These are phyloP conservation scores for Pulicaria dysenterica DNA, from an alignment of 129 eudicot species.

Conservation along the genomic window DNA sequence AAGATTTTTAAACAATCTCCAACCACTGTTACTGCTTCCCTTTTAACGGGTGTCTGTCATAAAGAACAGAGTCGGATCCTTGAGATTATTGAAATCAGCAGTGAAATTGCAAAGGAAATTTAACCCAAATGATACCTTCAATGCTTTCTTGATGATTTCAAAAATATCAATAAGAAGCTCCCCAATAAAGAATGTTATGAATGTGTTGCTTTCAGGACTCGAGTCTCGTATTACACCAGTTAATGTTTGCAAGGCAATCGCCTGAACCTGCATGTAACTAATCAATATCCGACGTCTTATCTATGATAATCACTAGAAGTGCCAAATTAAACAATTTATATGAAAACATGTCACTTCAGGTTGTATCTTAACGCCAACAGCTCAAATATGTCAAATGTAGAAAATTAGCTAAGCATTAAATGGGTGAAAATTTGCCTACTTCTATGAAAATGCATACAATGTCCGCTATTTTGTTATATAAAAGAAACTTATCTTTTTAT, in stretches of 20 bases:
- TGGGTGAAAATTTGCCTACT: neutral
- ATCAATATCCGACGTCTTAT: slow-evolving; percentile 4
- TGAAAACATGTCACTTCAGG: neutral
- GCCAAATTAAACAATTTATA: neutral
- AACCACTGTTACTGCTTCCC: slow-evolving; percentile 66
- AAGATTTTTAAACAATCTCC: slow-evolving; percentile 86
- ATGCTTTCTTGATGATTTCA: slow-evolving; percentile 42
- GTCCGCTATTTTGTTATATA: too few relatives aligned
- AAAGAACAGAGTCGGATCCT: slow-evolving; percentile 23
- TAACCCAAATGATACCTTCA: slow-evolving; percentile 47
- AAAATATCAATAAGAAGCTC: slow-evolving; percentile 70
- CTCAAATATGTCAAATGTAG: neutral
- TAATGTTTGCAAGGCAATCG: slow-evolving; percentile 73
- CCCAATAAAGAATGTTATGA: slow-evolving; percentile 59
- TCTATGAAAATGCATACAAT: neutral
- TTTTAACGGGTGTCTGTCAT: slow-evolving; percentile 60
- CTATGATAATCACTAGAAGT: slow-evolving; percentile 13
- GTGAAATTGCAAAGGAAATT: slow-evolving; percentile 20
- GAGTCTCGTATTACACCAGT: slow-evolving; percentile 55
- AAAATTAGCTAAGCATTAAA: neutral
- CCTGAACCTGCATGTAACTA: slow-evolving; percentile 53
- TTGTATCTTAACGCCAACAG: neutral
- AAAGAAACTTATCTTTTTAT: too few relatives aligned
- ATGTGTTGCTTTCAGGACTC: slow-evolving; percentile 47
- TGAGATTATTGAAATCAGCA: slow-evolving; percentile 10